These are phyloP conservation scores for Olyra latifolia DNA, from an alignment of 176 grass and related monocot species.

Conservation along the genomic window DNA sequence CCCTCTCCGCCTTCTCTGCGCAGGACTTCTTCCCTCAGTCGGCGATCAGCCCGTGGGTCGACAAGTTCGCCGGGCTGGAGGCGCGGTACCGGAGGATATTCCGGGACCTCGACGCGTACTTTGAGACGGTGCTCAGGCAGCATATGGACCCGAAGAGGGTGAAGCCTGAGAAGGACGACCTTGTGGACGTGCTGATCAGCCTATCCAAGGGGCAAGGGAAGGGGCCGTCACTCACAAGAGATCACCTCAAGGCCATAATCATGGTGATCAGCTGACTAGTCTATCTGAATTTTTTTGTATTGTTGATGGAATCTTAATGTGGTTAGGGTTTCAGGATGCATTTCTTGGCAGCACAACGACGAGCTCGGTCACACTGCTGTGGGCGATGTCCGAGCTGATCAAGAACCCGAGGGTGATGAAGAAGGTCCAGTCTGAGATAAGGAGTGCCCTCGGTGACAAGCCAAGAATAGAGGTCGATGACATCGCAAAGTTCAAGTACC, in stretches of 20 bases:
- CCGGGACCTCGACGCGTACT: background rate
- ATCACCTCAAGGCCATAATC: conserved; percentile 23
- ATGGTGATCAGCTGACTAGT: background rate
- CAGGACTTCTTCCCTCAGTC: conserved; percentile 19
- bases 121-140: conserved; percentile 20
- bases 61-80: background rate
- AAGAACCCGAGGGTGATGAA: background rate
- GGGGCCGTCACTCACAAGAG: background rate
- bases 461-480: background rate
- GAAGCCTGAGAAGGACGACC: conserved; percentile 17
- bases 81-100: background rate
- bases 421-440: background rate
- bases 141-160: background rate
- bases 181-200: conserved; percentile 19
- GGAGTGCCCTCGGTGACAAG: background rate
- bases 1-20: conserved; percentile 20
- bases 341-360: background rate
- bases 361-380: conserved; percentile 11
- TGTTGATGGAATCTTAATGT: background rate
- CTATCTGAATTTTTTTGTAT: no score
- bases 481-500: background rate
- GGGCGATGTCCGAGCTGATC: conserved; percentile 24
- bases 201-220: conserved; percentile 5
- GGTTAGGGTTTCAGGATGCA: background rate
- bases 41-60: background rate